A percentile compares a stretch with the other conserved stretches of the same genome.
Conservation (phyloP, 2,329 filamentous ascomycete genomes). For the Colletotrichum truncatum region DNA sequence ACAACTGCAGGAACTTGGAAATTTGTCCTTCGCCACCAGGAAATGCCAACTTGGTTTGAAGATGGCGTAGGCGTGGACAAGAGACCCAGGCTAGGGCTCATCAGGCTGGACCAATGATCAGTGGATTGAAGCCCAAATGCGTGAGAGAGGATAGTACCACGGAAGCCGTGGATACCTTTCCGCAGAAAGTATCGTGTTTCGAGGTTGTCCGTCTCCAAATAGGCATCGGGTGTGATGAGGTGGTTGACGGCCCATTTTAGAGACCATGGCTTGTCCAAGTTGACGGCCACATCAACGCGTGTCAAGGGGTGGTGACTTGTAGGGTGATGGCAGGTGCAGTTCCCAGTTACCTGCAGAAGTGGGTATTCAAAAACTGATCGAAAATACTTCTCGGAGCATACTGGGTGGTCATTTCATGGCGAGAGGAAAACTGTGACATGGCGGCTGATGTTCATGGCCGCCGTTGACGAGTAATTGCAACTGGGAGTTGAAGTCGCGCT, state of each 20-base stretch:
- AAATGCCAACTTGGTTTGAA: background rate
- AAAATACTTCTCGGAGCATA: too few relatives aligned
- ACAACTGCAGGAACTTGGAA: background rate
- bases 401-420: too few relatives aligned
- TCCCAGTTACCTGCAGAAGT: too few relatives aligned
- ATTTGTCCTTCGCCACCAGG: background rate
- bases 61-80: background rate
- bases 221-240: background rate
- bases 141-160: background rate
- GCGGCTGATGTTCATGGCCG: too few relatives aligned
- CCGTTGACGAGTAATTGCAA: background rate
- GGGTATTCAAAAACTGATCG: too few relatives aligned
- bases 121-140: constrained; percentile 19
- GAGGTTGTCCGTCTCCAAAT: background rate
- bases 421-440: too few relatives aligned
- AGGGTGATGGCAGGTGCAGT: background rate
- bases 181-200: background rate
- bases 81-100: constrained; percentile 1
- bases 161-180: background rate
- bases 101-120: background rate
- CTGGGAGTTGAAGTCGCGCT: background rate
- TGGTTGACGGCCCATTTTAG: constrained; percentile 20
- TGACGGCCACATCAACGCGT: background rate
- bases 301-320: background rate
- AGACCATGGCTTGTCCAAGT: constrained; percentile 13